These are phyloP conservation scores for Sporisorium graminicola DNA, from an alignment of 1,284 basidiomycete genomes.

Conservation along the genomic window DNA sequence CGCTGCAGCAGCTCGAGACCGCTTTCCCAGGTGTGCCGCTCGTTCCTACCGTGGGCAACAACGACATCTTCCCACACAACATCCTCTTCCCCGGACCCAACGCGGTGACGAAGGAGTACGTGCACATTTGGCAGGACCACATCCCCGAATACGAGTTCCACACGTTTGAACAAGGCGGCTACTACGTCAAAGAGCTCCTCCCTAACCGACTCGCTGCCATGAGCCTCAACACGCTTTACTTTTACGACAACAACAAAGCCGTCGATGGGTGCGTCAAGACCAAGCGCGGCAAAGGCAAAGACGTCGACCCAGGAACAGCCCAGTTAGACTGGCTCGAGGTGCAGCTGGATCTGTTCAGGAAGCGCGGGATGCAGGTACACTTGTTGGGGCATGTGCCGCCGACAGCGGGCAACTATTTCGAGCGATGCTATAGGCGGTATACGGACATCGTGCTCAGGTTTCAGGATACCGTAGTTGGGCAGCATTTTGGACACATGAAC, in stretches of 20 bases:
- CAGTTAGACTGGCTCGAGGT: slow-evolving; percentile 85
- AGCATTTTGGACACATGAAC: slow-evolving; percentile 81
- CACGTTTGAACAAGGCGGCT: slow-evolving; percentile 75
- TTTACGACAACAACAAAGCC: slow-evolving; percentile 91
- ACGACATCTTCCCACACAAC: slow-evolving; percentile 70
- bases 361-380: slow-evolving; percentile 81
- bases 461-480: slow-evolving; percentile 90
- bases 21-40: slow-evolving; percentile 84
- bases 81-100: slow-evolving; percentile 78
- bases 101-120: slow-evolving; percentile 77
- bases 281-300: slow-evolving; percentile 25
- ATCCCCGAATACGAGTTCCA: slow-evolving; percentile 85
- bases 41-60: slow-evolving; percentile 83
- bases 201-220: slow-evolving; percentile 82
- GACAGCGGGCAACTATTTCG: slow-evolving; percentile 83
- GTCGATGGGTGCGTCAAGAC: slow-evolving; percentile 69
- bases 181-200: slow-evolving; percentile 85
- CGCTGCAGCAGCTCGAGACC: slow-evolving; percentile 79
- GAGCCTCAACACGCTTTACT: slow-evolving; percentile 91
- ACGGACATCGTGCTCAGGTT: slow-evolving; percentile 83
- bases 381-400: slow-evolving; percentile 78
- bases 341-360: slow-evolving; percentile 80
- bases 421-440: slow-evolving; percentile 83
- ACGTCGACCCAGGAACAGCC: slow-evolving; percentile 58
- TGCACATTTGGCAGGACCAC: slow-evolving; percentile 84